phyloP scores from a whole-genome alignment of 768 basidiomycete genomes.

The Leccinum boreale region DNA sequence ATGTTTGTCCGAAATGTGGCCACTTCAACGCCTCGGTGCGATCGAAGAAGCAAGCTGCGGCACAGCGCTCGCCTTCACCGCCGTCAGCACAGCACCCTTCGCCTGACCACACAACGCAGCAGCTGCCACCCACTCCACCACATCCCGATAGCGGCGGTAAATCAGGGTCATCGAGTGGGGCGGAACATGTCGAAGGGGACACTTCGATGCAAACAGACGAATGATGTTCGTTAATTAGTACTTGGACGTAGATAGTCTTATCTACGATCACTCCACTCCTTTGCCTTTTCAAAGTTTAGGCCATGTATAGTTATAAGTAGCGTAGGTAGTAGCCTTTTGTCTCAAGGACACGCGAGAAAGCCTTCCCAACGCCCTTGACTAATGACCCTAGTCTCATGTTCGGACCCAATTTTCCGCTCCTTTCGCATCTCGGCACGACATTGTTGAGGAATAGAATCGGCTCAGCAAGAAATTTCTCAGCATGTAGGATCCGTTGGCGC shows the following conservation, averaged over 20 bases:
- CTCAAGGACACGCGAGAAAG: neutral
- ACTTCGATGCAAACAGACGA: slow-evolving; percentile 1
- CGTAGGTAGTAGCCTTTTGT: neutral
- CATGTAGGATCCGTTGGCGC: no score
- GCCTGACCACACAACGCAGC: slow-evolving; percentile 6
- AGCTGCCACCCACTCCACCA: neutral
- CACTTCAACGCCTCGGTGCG: slow-evolving; percentile 65
- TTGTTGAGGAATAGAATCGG: neutral
- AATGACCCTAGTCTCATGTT: neutral
- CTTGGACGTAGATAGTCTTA: neutral
- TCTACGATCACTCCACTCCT: neutral
- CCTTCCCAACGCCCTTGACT: neutral
- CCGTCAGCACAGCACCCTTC: slow-evolving; percentile 13
- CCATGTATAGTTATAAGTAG: neutral
- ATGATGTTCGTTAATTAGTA: neutral
- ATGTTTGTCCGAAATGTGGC: slow-evolving; percentile 80
- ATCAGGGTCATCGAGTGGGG: neutral
- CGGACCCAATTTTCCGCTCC: neutral
- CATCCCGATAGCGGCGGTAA: neutral
- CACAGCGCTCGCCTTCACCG: slow-evolving; percentile 28
- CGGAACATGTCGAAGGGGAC: neutral
- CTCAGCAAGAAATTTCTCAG: neutral
- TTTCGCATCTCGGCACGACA: neutral
- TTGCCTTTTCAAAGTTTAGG: neutral
- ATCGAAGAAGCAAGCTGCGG: slow-evolving; percentile 28